Conservation (phyloP, 129 eudicot species). For the Arctium minus region DNA sequence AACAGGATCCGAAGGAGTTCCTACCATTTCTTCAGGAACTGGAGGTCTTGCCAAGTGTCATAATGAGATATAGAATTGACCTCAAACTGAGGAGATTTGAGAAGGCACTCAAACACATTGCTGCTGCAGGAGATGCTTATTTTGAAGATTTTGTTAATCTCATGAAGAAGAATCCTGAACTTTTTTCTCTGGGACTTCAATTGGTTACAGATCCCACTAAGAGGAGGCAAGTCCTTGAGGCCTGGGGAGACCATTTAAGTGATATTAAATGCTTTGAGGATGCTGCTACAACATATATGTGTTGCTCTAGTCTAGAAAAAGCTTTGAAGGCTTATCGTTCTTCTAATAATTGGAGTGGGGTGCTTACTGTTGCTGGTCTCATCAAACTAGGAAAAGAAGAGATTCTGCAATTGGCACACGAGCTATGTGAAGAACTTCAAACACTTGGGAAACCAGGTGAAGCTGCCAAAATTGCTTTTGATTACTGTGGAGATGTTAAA, state of each 20-base stretch:
- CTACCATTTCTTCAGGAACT: slow-evolving; percentile 89
- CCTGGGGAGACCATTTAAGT: slow-evolving; percentile 81
- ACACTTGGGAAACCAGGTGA: slow-evolving; percentile 89
- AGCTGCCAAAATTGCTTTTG: slow-evolving; percentile 86
- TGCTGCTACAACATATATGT: slow-evolving; percentile 75
- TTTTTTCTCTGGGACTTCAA: slow-evolving; percentile 66
- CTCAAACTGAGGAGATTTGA: slow-evolving; percentile 66
- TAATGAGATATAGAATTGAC: slow-evolving; percentile 82
- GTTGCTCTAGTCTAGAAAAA: slow-evolving; percentile 60
- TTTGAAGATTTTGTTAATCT: slow-evolving; percentile 68
- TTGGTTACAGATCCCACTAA: slow-evolving; percentile 49
- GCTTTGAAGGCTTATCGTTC: slow-evolving; percentile 79
- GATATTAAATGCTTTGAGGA: slow-evolving; percentile 68
- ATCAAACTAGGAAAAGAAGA: slow-evolving; percentile 70
- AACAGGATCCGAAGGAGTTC: slow-evolving; percentile 92
- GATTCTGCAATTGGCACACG: slow-evolving; percentile 64
- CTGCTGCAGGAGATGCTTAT: slow-evolving; percentile 72
- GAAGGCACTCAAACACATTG: slow-evolving; percentile 72
- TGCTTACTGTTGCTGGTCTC: slow-evolving; percentile 80
- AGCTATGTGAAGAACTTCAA: slow-evolving; percentile 86
- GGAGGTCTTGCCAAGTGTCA: slow-evolving; percentile 57
- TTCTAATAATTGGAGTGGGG: slow-evolving; percentile 73
- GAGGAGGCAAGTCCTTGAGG: slow-evolving; percentile 58
- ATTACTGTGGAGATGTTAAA: slow-evolving; percentile 75
- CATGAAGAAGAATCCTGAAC: slow-evolving; percentile 68